Evolutionary conservation across 2,329 filamentous ascomycete species (phyloP).

Genomic region (Cucurbitaria berberidis): DNA sequence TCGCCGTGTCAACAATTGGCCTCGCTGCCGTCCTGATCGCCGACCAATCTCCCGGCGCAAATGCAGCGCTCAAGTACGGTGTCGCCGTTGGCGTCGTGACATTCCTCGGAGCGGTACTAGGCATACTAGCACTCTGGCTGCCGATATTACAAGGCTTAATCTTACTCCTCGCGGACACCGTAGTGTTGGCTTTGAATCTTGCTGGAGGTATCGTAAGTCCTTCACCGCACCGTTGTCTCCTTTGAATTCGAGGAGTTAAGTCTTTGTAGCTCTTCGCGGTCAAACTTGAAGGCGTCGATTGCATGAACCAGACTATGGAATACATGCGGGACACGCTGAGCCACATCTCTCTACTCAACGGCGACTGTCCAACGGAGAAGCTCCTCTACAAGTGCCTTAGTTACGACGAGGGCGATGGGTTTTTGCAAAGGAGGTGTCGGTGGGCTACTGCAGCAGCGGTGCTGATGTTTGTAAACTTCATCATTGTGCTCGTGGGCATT

Average conservation of each 20-base stretch:
- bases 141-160: slow-evolving; percentile 1
- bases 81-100: neutral
- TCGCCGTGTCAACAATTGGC: neutral
- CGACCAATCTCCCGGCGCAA: neutral
- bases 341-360: neutral
- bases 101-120: neutral
- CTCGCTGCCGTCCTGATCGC: neutral
- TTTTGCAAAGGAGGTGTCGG: neutral
- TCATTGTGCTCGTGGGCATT: neutral
- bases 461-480: neutral
- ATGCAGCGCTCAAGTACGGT: neutral
- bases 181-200: neutral
- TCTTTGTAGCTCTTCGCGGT: neutral
- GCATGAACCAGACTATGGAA: neutral
- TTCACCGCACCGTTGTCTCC: too few species aligned
- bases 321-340: neutral
- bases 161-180: neutral
- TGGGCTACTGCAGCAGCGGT: neutral
- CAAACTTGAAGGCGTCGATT: neutral
- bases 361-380: neutral
- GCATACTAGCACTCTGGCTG: neutral
- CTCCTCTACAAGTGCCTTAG: neutral
- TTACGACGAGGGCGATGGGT: neutral
- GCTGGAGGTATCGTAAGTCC: neutral
- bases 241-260: neutral